These are phyloP conservation scores for Aspergillus viridinutans DNA, from an alignment of 2,329 filamentous ascomycete genomes.

Conservation along the genomic window DNA sequence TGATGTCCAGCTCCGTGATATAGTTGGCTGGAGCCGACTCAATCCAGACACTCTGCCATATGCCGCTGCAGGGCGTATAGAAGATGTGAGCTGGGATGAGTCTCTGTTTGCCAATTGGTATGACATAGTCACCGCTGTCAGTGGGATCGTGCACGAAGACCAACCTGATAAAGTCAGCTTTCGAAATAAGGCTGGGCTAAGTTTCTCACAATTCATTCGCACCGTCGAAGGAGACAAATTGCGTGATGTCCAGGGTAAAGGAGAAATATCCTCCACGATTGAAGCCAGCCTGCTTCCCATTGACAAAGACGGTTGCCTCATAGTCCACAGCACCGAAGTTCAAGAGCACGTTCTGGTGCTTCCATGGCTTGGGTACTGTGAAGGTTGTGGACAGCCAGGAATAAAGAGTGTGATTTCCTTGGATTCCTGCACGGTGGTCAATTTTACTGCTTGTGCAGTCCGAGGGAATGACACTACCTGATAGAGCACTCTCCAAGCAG, in stretches of 20 bases:
- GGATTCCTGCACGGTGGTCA: conserved; percentile 26
- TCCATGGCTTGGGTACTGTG: conserved; percentile 43
- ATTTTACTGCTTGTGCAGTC: background rate
- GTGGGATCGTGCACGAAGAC: conserved; percentile 67
- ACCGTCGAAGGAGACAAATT: conserved; percentile 37
- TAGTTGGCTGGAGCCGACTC: conserved; percentile 57
- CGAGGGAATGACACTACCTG: conserved; percentile 29
- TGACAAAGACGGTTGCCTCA: conserved; percentile 54
- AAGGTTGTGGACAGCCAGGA: conserved; percentile 51
- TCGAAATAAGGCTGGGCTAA: background rate
- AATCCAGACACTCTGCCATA: conserved; percentile 72
- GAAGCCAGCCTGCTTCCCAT: conserved; percentile 49
- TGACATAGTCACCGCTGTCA: conserved; percentile 51
- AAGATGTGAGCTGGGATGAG: conserved; percentile 55
- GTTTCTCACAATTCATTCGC: conserved; percentile 52
- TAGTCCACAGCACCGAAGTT: conserved; percentile 53
- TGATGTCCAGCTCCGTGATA: conserved; percentile 57
- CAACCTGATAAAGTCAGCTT: conserved; percentile 37
- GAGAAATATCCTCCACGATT: conserved; percentile 60
- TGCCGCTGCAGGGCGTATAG: conserved; percentile 68
- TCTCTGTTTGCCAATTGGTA: conserved; percentile 65
- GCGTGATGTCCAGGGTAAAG: conserved; percentile 58
- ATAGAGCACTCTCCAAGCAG: conserved; percentile 52
- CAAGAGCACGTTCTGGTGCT: conserved; percentile 39
- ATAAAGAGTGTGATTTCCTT: conserved; percentile 34